Base-by-base conservation (phyloP, 2,329 filamentous ascomycete genomes). In the Fusarium sp. region DNA sequence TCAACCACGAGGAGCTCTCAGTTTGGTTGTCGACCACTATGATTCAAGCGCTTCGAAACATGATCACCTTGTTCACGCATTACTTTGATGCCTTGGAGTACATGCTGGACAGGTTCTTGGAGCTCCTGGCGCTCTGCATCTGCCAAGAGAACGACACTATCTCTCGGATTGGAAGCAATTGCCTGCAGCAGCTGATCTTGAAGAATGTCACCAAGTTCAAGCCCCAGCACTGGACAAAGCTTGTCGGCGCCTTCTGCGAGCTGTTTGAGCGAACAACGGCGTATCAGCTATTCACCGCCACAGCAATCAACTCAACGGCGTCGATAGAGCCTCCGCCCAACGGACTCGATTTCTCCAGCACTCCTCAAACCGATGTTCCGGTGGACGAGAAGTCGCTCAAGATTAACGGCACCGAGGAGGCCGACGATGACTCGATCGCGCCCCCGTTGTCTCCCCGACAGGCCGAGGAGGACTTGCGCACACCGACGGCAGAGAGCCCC, bases 101-200 rank as follows among this genome's bases (percentile, higher is more conserved):
- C 81, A 99, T 99, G 97, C 89, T 99, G 20, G 95, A 98, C 82
- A 90, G 97, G n/a, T 98, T 99, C 82, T 85, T 99, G 40, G 96
- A 98, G 82, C 90, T 99, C 22, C 86, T 99, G 13, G 95, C 95
- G 5, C 89, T 99, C 13, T 99, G 97, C 81, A 99, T 99, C 73
- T 98, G 96, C 81, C 97, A 99, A 82, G 97, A 99, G 81, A 99
- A 99, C 78, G 97, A 99, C 80, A 99, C 97, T 0, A 96, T 99
- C 74, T 97, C 97, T 4, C 91, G 97, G 27, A 99, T 99, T 78
- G 97, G 97, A 62, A 98, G 96, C 86, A 99, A 99, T 81, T 99
- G 97, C 81, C 85, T 99, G 63, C 97, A 99, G 81, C 96, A 98
- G 81, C 86, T 99, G 52, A 98, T 99, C 68, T 83, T 99, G 50